Evolutionary conservation across 306 rosid species (phyloP).

Genomic region (Trifolium dubium): DNA sequence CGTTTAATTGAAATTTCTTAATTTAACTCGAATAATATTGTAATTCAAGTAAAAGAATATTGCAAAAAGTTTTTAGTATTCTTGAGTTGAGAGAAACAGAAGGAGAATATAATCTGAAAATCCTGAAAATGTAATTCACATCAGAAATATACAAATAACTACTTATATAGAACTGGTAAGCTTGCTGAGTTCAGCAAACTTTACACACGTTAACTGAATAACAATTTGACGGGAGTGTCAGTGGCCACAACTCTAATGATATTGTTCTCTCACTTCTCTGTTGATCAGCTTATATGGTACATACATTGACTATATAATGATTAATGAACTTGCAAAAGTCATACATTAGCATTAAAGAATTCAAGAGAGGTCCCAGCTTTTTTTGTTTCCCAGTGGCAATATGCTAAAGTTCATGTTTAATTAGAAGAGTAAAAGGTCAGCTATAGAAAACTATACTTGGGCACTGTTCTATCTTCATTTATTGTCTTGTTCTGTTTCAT

Average conservation of each 20-base stretch:
- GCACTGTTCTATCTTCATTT: not conserved
- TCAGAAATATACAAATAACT: not conserved
- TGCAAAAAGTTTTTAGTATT: slow-evolving; percentile 4
- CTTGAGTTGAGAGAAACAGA: slow-evolving; percentile 1
- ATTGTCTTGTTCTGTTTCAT: not conserved
- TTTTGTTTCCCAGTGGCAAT: slow-evolving; percentile 19
- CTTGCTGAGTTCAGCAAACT: not conserved
- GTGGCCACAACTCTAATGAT: slow-evolving; percentile 17
- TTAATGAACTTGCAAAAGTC: slow-evolving; percentile 11
- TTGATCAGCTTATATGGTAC: slow-evolving; percentile 1
- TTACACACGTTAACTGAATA: not conserved
- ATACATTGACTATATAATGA: slow-evolving; percentile 1
- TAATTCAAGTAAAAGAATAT: slow-evolving; percentile 4
- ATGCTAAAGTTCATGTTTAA: not conserved
- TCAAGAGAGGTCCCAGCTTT: not conserved
- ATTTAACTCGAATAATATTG: not conserved
- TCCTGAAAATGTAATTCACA: not conserved
- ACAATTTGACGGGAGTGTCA: slow-evolving; percentile 8
- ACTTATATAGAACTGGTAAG: not conserved
- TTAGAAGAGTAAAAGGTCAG: slow-evolving; percentile 8
- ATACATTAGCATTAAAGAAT: slow-evolving; percentile 13
- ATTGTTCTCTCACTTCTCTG: not conserved
- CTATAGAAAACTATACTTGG: not conserved
- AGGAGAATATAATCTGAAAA: not conserved
- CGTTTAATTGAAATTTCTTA: slow-evolving; percentile 19